Evolutionary conservation across 2,329 filamentous ascomycete genomes (phyloP).

Genomic region (Aphanocladium album): DNA sequence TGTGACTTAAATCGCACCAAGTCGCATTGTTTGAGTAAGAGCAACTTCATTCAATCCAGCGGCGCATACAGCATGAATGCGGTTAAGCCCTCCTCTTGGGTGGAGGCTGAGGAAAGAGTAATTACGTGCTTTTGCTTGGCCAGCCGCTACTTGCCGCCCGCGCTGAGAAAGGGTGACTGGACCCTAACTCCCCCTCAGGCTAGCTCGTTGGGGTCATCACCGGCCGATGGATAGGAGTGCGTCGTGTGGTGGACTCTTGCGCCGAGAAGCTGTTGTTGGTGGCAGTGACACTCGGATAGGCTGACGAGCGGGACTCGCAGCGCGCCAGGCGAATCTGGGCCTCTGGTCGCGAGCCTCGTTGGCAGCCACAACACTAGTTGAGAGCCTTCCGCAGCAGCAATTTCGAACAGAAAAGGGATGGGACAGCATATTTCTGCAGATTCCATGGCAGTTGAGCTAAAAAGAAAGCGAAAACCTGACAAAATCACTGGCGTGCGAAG

Average conservation of each 20-base stretch:
- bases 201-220: background rate
- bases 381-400: too few relatives aligned
- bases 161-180: background rate
- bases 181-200: background rate
- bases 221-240: background rate
- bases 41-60: background rate
- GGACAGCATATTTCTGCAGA: too few relatives aligned
- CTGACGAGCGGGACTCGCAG: background rate
- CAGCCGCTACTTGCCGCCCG: background rate
- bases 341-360: too few relatives aligned
- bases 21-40: too few relatives aligned
- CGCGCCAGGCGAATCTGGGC: background rate
- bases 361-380: too few relatives aligned
- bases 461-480: too few relatives aligned
- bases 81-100: background rate
- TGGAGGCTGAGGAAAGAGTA: too few relatives aligned
- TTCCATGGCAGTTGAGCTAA: too few relatives aligned
- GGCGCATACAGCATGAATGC: background rate
- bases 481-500: too few relatives aligned
- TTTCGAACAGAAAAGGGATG: too few relatives aligned
- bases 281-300: background rate
- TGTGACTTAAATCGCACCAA: background rate
- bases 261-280: background rate
- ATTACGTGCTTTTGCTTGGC: background rate
- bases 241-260: background rate